Conservation (phyloP, 163 green algal species). For the Prototheca wickerhamii region DNA sequence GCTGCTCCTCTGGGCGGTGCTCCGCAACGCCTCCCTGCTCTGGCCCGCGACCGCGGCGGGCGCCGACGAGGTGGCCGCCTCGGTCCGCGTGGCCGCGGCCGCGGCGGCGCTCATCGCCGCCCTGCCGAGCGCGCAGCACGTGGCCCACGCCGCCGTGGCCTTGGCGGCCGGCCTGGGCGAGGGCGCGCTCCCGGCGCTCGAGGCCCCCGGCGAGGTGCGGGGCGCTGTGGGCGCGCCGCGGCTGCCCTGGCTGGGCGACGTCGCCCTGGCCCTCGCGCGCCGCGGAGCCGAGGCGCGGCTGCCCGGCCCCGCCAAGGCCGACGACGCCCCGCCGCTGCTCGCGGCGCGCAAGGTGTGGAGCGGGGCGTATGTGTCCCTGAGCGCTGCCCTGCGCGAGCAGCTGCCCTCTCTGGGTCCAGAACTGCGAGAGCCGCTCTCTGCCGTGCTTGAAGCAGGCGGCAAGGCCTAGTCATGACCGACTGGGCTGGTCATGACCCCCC, state of each 20-base stretch:
- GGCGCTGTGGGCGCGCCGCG: not conserved
- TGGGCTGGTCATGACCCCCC: too few species aligned
- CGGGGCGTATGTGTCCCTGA: not conserved
- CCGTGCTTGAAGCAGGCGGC: too few species aligned
- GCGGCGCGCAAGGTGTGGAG: not conserved
- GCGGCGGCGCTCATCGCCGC: constrained; percentile 17
- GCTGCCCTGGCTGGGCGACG: constrained; percentile 48
- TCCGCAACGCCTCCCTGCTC: constrained; percentile 48
- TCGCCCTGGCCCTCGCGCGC: constrained; percentile 50
- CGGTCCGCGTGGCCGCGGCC: constrained; percentile 16
- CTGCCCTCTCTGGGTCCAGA: too few species aligned
- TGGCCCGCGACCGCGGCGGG: constrained; percentile 23
- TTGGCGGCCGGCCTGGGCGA: constrained; percentile 31
- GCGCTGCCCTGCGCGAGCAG: not conserved
- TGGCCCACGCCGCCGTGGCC: constrained; percentile 31
- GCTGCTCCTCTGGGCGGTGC: constrained; percentile 55
- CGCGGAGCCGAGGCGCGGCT: constrained; percentile 38
- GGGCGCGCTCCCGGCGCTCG: constrained; percentile 25
- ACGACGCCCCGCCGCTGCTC: not conserved
- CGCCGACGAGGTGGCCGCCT: constrained; percentile 7
- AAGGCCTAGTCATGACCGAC: too few species aligned
- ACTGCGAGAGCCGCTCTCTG: too few species aligned
- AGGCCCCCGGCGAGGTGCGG: constrained; percentile 18
- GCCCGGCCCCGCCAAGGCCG: not conserved
- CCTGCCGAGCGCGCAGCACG: constrained; percentile 23